Conservation (phyloP, 2,329 filamentous ascomycete species). For the Hypomyces rosellus region DNA sequence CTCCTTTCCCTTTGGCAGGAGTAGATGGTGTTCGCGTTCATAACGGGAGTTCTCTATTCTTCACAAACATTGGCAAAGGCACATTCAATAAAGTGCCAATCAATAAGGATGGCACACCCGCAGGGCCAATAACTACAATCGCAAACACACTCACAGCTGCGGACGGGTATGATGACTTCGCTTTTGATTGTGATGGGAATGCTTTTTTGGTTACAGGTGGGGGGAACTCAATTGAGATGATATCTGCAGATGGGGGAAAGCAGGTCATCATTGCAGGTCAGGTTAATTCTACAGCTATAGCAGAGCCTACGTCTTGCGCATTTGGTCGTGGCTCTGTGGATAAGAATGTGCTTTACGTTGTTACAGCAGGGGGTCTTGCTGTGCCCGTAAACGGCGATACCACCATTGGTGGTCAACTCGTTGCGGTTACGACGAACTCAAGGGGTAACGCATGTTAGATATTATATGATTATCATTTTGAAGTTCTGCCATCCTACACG, state of each 20-base stretch:
- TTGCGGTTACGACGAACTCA: background rate
- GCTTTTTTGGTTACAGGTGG: constrained; percentile 15
- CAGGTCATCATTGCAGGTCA: constrained; percentile 14
- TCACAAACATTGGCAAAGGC: constrained; percentile 19
- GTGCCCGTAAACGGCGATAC: background rate
- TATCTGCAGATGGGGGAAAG: constrained; percentile 8
- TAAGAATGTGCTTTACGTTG: constrained; percentile 4
- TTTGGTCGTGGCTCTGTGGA: constrained; percentile 8
- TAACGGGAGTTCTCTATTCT: constrained; percentile 17
- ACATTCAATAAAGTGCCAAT: constrained; percentile 17
- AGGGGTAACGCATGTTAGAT: constrained; percentile 2
- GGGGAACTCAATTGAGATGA: constrained; percentile 14
- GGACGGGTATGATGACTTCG: constrained; percentile 15
- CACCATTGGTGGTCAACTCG: constrained; percentile 1
- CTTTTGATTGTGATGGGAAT: constrained; percentile 17
- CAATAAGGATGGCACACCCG: constrained; percentile 10
- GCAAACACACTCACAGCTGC: constrained; percentile 4
- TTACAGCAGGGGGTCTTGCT: constrained; percentile 7
- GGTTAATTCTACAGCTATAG: constrained; percentile 14
- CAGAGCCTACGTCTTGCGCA: constrained; percentile 8
- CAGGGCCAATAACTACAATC: constrained; percentile 12
- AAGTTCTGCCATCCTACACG: too few species aligned
- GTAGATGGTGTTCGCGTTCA: constrained; percentile 23
- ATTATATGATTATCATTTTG: too few species aligned
- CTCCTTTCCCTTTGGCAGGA: constrained; percentile 11